Conservation (phyloP, 2,329 filamentous ascomycete species). For the Saccharata proteae region DNA sequence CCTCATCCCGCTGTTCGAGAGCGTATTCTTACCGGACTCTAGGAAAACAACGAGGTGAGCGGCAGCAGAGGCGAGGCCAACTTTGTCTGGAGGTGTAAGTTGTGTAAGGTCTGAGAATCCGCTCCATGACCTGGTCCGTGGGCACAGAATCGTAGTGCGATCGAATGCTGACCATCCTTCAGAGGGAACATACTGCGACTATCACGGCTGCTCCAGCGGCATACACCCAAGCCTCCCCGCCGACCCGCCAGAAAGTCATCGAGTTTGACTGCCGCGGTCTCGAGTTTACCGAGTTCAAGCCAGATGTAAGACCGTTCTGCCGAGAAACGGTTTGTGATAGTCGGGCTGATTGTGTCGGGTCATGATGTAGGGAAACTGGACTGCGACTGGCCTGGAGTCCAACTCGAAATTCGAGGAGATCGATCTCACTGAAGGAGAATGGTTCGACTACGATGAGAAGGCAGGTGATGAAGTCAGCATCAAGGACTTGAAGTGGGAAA, state of each 20-base stretch:
- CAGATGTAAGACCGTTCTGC: constrained; percentile 54
- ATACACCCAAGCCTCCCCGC: constrained; percentile 60
- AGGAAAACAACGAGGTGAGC: constrained; percentile 86
- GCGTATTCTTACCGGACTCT: not conserved
- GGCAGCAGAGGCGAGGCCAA: constrained; percentile 93
- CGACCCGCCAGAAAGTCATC: constrained; percentile 67
- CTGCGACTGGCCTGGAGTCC: constrained; percentile 70
- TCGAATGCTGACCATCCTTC: constrained; percentile 3
- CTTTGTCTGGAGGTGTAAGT: constrained; percentile 99
- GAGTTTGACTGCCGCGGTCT: constrained; percentile 90
- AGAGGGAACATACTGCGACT: constrained; percentile 77
- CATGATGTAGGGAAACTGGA: constrained; percentile 94
- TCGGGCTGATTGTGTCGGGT: too few relatives aligned
- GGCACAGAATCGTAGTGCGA: too few relatives aligned
- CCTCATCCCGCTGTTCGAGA: not conserved
- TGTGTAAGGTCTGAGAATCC: constrained; percentile 77
- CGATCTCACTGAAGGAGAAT: constrained; percentile 80
- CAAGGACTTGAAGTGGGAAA: constrained; percentile 78
- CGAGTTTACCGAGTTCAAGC: constrained; percentile 81
- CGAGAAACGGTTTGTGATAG: too few relatives aligned
- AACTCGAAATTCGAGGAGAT: constrained; percentile 70
- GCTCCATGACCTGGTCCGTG: too few relatives aligned
- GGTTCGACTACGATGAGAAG: constrained; percentile 98
- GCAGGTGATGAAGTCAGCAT: constrained; percentile 83
- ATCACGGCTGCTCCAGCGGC: constrained; percentile 62